phyloP scores from a whole-genome alignment of 768 basidiomycete genomes.

The Kondoa subrosea region DNA sequence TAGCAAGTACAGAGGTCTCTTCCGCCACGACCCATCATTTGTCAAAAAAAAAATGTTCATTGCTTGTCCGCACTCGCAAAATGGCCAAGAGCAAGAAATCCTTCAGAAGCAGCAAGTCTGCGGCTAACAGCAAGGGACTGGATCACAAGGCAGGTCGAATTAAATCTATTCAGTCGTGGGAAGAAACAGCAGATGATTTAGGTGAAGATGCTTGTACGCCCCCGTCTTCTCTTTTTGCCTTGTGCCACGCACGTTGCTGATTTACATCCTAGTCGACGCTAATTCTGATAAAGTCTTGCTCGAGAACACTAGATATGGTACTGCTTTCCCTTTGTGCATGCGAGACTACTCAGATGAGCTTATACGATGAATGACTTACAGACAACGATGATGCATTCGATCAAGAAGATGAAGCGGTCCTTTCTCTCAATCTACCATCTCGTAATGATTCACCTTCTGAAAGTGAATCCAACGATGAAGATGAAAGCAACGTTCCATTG shows the following conservation, averaged over 20 bases:
- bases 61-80: not conserved
- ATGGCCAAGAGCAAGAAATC: not conserved
- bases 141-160: not conserved
- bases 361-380: too few species aligned
- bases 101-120: not conserved
- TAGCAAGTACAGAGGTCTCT: too few species aligned
- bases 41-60: too few species aligned
- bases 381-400: not conserved
- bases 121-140: not conserved
- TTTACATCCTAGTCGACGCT: not conserved
- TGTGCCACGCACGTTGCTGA: not conserved
- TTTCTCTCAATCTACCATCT: conserved; percentile 1
- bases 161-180: conserved; percentile 1
- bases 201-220: not conserved
- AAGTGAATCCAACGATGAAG: not conserved
- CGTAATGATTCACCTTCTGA: not conserved
- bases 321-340: not conserved
- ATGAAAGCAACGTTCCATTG: not conserved
- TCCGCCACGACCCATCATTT: too few species aligned
- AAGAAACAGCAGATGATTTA: not conserved
- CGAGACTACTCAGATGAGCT: not conserved
- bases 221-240: not conserved
- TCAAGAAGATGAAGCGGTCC: not conserved
- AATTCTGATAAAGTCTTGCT: not conserved
- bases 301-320: not conserved